Evolutionary conservation across 2,329 filamentous ascomycete species (phyloP).

Genomic region (Hypoxylon sp.): DNA sequence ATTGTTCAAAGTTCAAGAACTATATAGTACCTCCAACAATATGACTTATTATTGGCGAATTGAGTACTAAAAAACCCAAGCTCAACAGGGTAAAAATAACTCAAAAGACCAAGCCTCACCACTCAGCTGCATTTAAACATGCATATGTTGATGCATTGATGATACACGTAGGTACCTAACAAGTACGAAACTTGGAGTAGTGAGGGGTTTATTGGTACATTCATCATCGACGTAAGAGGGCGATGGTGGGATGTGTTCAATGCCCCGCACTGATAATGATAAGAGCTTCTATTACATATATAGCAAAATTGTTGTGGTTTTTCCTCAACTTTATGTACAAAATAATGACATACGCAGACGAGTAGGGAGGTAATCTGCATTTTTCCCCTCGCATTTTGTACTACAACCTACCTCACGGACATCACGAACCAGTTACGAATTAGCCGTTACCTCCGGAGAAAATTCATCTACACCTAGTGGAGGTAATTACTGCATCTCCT

Average conservation of each 20-base stretch:
- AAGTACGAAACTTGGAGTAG: constrained; percentile 24
- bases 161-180: constrained; percentile 1
- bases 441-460: no score
- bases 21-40: no score
- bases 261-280: constrained; percentile 35
- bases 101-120: constrained; percentile 25
- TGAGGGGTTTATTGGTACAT: constrained; percentile 34
- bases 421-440: constrained; percentile 6
- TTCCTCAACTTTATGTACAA: neutral
- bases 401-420: constrained; percentile 8
- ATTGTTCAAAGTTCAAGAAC: no score
- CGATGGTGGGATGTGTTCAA: constrained; percentile 13
- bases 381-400: constrained; percentile 16
- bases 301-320: constrained; percentile 13
- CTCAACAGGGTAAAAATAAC: constrained; percentile 28
- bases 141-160: no score
- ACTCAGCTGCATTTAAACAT: constrained; percentile 17
- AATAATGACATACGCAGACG: constrained; percentile 20
- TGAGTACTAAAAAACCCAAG: no score
- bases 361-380: constrained; percentile 18
- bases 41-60: no score
- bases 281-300: constrained; percentile 29
- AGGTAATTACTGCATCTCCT: no score
- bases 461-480: no score
- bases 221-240: constrained; percentile 24